These are phyloP conservation scores for Moesziomyces parantarcticus DNA, from an alignment of 1,284 basidiomycete species.

Conservation along the genomic window DNA sequence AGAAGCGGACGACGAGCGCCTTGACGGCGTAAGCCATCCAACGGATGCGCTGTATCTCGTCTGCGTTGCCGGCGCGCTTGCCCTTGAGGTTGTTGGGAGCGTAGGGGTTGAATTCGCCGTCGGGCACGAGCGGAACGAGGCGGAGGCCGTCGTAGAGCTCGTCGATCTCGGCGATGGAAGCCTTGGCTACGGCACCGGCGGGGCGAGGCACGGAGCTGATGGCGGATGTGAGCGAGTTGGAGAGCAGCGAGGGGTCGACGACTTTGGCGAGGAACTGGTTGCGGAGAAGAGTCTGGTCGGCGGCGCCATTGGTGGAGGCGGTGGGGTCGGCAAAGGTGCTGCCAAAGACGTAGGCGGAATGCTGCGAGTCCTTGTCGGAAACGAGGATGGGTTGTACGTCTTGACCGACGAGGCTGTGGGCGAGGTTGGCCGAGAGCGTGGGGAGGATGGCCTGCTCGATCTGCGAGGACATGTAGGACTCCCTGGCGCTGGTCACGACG, in stretches of 20 bases:
- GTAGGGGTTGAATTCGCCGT: slow-evolving; percentile 45
- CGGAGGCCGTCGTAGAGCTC: slow-evolving; percentile 37
- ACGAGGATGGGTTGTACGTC: slow-evolving; percentile 12
- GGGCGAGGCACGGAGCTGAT: slow-evolving; percentile 17
- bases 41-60: slow-evolving; percentile 56
- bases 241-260: slow-evolving; percentile 34
- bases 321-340: slow-evolving; percentile 23
- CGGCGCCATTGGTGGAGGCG: slow-evolving; percentile 8
- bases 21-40: slow-evolving; percentile 62
- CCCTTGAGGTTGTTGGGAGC: slow-evolving; percentile 53
- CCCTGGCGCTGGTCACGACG: slow-evolving; percentile 48
- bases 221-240: slow-evolving; percentile 17
- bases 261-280: slow-evolving; percentile 29
- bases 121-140: slow-evolving; percentile 42
- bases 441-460: slow-evolving; percentile 31
- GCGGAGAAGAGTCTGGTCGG: slow-evolving; percentile 13
- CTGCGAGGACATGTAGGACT: slow-evolving; percentile 25
- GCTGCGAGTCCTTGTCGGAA: slow-evolving; percentile 26
- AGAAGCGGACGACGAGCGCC: slow-evolving; percentile 63
- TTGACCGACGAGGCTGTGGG: slow-evolving; percentile 12
- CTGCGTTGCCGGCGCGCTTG: slow-evolving; percentile 34
- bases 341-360: slow-evolving; percentile 46
- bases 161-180: slow-evolving; percentile 31
- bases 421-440: slow-evolving; percentile 28
- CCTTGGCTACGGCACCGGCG: slow-evolving; percentile 22